Evolutionary conservation across 108 stramenopile genomes (phyloP).

Genomic region (Skeletonema grethae): DNA sequence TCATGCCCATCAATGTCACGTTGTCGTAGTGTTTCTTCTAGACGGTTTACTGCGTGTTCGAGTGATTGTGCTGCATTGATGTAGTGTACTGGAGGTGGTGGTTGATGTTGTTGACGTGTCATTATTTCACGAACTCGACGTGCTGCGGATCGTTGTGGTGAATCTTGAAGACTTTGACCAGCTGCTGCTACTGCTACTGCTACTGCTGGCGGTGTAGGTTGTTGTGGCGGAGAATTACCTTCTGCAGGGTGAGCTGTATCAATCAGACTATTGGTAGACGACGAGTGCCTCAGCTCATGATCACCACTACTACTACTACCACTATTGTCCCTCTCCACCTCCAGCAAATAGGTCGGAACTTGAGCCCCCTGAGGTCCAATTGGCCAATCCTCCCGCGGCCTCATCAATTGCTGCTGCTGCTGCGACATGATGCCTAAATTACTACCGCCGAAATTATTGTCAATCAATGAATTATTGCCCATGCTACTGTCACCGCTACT

Average conservation of each 20-base stretch:
- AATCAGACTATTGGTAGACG: not conserved
- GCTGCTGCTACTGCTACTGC: not conserved
- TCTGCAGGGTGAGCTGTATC: not conserved
- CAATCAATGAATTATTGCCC: not conserved
- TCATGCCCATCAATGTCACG: not conserved
- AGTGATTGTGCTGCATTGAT: constrained; percentile 15
- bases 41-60: constrained; percentile 7
- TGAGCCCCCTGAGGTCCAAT: constrained; percentile 43
- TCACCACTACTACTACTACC: not conserved
- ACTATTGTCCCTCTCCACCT: not conserved
- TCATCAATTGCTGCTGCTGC: not conserved
- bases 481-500: too few relatives aligned
- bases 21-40: constrained; percentile 13
- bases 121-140: constrained; percentile 6
- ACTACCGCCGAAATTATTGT: not conserved
- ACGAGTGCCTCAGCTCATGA: not conserved
- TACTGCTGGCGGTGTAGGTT: not conserved
- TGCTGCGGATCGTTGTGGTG: constrained; percentile 3
- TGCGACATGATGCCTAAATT: not conserved
- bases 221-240: not conserved
- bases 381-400: constrained; percentile 18
- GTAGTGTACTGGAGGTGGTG: not conserved
- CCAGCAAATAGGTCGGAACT: constrained; percentile 15
- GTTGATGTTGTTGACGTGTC: not conserved
- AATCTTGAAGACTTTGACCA: not conserved